These are phyloP conservation scores for Chlorella sp. DNA, from an alignment of 139 green algal genomes.

Conservation along the genomic window DNA sequence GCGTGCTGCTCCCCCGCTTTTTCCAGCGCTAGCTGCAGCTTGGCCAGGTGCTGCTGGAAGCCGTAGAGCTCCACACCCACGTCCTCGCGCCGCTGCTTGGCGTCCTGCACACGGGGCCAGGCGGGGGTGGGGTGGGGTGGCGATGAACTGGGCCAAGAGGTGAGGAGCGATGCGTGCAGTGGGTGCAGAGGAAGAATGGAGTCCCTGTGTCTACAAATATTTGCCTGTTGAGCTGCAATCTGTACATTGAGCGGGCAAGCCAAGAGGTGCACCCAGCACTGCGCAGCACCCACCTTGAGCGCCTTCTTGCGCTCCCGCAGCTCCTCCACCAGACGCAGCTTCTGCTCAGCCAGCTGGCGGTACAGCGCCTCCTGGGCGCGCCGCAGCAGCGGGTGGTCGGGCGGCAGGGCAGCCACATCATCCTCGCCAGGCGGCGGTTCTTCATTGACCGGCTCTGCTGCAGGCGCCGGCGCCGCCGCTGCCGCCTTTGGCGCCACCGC, in stretches of 20 bases:
- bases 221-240: background rate
- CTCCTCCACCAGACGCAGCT: slow-evolving; percentile 71
- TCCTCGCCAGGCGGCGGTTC: background rate
- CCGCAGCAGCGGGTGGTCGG: slow-evolving; percentile 86
- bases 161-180: background rate
- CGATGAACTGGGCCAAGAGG: background rate
- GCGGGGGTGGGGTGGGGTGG: background rate
- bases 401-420: slow-evolving; percentile 40
- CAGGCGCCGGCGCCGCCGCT: background rate
- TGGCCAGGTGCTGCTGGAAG: slow-evolving; percentile 90
- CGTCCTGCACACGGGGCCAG: slow-evolving; percentile 42
- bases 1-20: slow-evolving; percentile 67
- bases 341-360: slow-evolving; percentile 74
- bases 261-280: background rate
- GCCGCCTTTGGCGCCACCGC: background rate
- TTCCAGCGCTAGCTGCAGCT: slow-evolving; percentile 85
- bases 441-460: background rate
- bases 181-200: too few species aligned
- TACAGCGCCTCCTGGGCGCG: slow-evolving; percentile 82
- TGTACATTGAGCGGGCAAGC: background rate
- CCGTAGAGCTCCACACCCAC: slow-evolving; percentile 93
- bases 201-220: too few species aligned
- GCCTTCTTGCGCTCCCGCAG: slow-evolving; percentile 76
- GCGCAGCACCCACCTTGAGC: slow-evolving; percentile 60
- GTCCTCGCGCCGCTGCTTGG: slow-evolving; percentile 73